Evolutionary conservation across 768 basidiomycete genomes (phyloP).

Genomic region (Chiua virens): DNA sequence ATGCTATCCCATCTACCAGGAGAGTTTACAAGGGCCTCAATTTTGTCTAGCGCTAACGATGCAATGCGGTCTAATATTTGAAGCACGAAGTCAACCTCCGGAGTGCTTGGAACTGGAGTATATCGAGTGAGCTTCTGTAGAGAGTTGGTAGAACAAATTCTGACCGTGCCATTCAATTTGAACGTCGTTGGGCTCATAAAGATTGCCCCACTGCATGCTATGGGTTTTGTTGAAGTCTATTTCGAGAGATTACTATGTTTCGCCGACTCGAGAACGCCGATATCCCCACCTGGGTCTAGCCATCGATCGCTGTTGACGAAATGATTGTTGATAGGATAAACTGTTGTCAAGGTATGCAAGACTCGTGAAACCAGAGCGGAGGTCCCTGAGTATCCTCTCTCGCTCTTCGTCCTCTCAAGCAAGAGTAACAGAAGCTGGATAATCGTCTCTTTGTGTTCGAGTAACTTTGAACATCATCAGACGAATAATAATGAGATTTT

Average conservation of each 20-base stretch:
- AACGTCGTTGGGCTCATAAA: slow-evolving; percentile 77
- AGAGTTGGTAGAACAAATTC: background rate
- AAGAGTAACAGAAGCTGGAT: slow-evolving; percentile 63
- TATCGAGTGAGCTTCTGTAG: slow-evolving; percentile 11
- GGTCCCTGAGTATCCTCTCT: slow-evolving; percentile 83
- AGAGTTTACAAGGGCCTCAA: slow-evolving; percentile 59
- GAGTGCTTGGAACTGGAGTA: slow-evolving; percentile 41
- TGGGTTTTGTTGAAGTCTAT: slow-evolving; percentile 64
- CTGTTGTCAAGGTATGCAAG: slow-evolving; percentile 69
- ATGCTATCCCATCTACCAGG: slow-evolving; percentile 62
- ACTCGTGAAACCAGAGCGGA: slow-evolving; percentile 76
- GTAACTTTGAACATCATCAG: slow-evolving; percentile 45
- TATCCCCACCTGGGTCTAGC: slow-evolving; percentile 63
- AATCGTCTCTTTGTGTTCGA: slow-evolving; percentile 67
- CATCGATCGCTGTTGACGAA: slow-evolving; percentile 85
- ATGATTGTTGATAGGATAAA: slow-evolving; percentile 75
- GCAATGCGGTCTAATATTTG: slow-evolving; percentile 73
- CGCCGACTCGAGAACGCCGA: slow-evolving; percentile 3
- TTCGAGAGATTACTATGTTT: background rate
- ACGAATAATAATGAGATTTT: background rate
- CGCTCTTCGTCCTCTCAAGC: slow-evolving; percentile 78
- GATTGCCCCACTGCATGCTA: slow-evolving; percentile 73
- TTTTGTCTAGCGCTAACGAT: slow-evolving; percentile 60
- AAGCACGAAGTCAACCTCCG: slow-evolving; percentile 78
- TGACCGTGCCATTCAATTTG: slow-evolving; percentile 86